Evolutionary conservation across 2,329 filamentous ascomycete species (phyloP).

Genomic region (Escovopsis sp.): DNA sequence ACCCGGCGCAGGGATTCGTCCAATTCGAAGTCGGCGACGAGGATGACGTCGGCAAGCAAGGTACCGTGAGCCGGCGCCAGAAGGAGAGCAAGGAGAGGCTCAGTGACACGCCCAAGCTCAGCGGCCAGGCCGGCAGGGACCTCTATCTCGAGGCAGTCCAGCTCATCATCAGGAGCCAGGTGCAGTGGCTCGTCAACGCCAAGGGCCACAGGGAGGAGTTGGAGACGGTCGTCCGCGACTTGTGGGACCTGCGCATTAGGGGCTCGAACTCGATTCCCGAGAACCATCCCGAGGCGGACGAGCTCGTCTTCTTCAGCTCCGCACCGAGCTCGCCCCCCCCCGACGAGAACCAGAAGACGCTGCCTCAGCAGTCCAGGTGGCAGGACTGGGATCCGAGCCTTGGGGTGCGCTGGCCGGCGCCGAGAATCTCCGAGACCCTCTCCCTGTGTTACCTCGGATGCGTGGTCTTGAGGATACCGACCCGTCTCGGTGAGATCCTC

Average conservation of each 20-base stretch:
- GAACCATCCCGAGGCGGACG: slow-evolving; percentile 13
- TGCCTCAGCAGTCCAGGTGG: slow-evolving; percentile 17
- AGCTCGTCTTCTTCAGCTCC: slow-evolving; percentile 25
- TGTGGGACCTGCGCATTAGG: slow-evolving; percentile 63
- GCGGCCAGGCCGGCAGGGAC: slow-evolving; percentile 54
- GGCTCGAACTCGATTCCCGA: slow-evolving; percentile 22
- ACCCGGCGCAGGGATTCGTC: slow-evolving; percentile 31
- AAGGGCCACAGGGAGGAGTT: slow-evolving; percentile 57
- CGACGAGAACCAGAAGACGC: slow-evolving; percentile 12
- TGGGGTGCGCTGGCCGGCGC: slow-evolving; percentile 38
- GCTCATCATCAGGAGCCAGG: slow-evolving; percentile 69
- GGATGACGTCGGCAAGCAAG: slow-evolving; percentile 51
- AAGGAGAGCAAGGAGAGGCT: slow-evolving; percentile 41
- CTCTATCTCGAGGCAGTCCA: slow-evolving; percentile 78
- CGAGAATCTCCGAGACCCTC: slow-evolving; percentile 60
- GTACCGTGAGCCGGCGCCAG: slow-evolving; percentile 39
- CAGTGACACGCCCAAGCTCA: slow-evolving; percentile 34
- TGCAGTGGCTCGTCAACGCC: slow-evolving; percentile 53
- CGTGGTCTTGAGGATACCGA: slow-evolving; percentile 59
- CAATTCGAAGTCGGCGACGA: slow-evolving; percentile 49
- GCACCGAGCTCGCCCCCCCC: slow-evolving; percentile 14
- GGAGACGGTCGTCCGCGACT: slow-evolving; percentile 64
- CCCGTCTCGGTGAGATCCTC: slow-evolving; percentile 59
- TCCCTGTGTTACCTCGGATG: slow-evolving; percentile 68
- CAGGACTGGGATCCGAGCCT: slow-evolving; percentile 31